Evolutionary conservation across 306 rosid species (phyloP).

Genomic region (Hippophae gyantsensis): DNA sequence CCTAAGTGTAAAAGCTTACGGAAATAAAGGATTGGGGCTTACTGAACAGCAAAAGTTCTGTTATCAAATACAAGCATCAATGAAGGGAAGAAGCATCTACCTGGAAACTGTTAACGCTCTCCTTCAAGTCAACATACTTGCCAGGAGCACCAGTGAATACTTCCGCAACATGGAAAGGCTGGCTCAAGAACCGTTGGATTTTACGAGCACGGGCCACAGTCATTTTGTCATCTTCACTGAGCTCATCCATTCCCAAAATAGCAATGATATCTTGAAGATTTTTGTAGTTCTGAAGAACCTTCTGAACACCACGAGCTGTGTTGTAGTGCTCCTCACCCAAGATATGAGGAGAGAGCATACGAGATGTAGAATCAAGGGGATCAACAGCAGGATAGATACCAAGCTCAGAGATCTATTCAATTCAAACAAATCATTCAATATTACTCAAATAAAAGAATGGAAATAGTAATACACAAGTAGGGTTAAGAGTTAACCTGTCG

Average conservation of each 20-base stretch:
- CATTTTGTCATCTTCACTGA: constrained; percentile 94
- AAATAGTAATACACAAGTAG: too few species aligned
- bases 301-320: constrained; percentile 98
- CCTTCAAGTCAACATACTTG: constrained; percentile 90
- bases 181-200: constrained; percentile 72
- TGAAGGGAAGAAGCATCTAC: constrained; percentile 18
- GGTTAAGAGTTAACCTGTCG: constrained; percentile 52
- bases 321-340: constrained; percentile 88
- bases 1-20: too few species aligned
- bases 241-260: constrained; percentile 99
- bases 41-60: too few species aligned
- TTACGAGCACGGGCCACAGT: constrained; percentile 99
- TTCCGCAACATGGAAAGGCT: constrained; percentile 99
- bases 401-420: constrained; percentile 78
- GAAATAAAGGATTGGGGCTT: too few species aligned
- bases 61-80: too few species aligned
- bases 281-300: constrained; percentile 92
- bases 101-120: constrained; percentile 80
- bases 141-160: constrained; percentile 99
- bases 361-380: constrained; percentile 94
- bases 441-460: too few species aligned
- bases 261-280: constrained; percentile 99
- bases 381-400: constrained; percentile 98
- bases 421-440: constrained; percentile 7
- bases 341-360: constrained; percentile 97